Evolutionary conservation across 768 basidiomycete species (phyloP).

Genomic region (Tubosaeta sp.): DNA sequence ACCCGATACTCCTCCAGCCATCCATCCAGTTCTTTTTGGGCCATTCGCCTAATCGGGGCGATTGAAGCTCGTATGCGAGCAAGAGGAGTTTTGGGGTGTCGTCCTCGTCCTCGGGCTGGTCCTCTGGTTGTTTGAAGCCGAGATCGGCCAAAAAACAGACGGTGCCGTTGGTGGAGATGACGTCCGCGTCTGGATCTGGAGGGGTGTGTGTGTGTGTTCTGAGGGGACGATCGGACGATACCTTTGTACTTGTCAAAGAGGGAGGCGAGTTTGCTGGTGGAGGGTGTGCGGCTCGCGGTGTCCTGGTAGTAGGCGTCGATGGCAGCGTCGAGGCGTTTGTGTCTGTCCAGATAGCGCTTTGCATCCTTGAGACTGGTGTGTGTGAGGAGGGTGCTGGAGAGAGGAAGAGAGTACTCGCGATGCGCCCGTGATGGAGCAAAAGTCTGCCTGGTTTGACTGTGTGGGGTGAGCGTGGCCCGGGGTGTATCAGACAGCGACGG

Average conservation of each 20-base stretch:
- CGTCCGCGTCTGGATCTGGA: constrained; percentile 42
- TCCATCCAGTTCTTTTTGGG: constrained; percentile 67
- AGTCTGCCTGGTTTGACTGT: constrained; percentile 47
- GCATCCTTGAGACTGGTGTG: constrained; percentile 47
- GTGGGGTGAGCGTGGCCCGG: not conserved
- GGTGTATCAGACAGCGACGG: constrained; percentile 5
- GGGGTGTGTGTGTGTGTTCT: not conserved
- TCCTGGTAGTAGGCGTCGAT: constrained; percentile 71
- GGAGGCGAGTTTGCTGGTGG: constrained; percentile 46
- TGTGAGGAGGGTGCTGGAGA: not conserved
- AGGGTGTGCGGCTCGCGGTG: constrained; percentile 5
- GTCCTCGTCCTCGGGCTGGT: constrained; percentile 66
- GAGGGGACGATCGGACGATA: constrained; percentile 12
- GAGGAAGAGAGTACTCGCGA: constrained; percentile 44
- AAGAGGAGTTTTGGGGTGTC: constrained; percentile 74
- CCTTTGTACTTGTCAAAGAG: constrained; percentile 73
- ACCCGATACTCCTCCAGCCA: constrained; percentile 77
- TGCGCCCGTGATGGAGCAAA: constrained; percentile 63
- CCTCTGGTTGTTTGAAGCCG: constrained; percentile 27
- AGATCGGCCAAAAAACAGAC: constrained; percentile 55
- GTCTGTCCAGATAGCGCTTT: constrained; percentile 61
- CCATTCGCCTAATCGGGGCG: constrained; percentile 72
- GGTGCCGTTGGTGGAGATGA: constrained; percentile 77
- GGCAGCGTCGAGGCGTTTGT: constrained; percentile 68
- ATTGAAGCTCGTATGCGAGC: constrained; percentile 77